Evolutionary conservation across 139 green algal species (phyloP).

Genomic region (Astrephomene gubernaculifera): DNA sequence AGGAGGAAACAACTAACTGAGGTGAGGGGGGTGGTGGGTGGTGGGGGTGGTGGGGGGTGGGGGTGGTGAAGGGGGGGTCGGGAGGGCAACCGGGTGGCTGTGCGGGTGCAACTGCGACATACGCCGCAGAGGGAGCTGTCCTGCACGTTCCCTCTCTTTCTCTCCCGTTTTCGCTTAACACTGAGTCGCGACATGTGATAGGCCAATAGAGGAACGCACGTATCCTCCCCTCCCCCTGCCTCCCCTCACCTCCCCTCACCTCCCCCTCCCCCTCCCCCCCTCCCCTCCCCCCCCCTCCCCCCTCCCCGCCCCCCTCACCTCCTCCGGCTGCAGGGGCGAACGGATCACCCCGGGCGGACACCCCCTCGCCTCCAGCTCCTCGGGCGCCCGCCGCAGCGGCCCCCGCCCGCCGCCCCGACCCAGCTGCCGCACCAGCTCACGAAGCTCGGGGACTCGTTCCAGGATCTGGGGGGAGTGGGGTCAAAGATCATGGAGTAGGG

Average conservation of each 20-base stretch:
- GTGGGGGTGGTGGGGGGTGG: neutral
- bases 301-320: conserved; percentile 62
- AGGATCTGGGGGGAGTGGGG: conserved; percentile 66
- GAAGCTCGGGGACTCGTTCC: conserved; percentile 84
- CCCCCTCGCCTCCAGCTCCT: conserved; percentile 70
- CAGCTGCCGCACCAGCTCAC: conserved; percentile 85
- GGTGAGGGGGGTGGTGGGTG: neutral
- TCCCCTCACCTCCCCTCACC: neutral
- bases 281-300: neutral
- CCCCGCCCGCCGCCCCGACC: conserved; percentile 83
- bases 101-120: too few species aligned
- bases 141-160: too few species aligned
- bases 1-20: too few species aligned
- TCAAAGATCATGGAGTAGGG: neutral
- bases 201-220: too few species aligned
- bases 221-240: neutral
- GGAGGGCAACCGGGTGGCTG: too few species aligned
- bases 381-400: conserved; percentile 78
- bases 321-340: conserved; percentile 85
- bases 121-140: too few species aligned
- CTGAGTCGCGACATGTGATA: too few species aligned
- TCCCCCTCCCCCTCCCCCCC: too few species aligned
- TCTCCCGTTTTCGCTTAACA: too few species aligned
- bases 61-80: neutral
- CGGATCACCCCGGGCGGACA: conserved; percentile 81